Conservation (phyloP, 805 yeast genomes). For the Ogataea haglerorum region DNA sequence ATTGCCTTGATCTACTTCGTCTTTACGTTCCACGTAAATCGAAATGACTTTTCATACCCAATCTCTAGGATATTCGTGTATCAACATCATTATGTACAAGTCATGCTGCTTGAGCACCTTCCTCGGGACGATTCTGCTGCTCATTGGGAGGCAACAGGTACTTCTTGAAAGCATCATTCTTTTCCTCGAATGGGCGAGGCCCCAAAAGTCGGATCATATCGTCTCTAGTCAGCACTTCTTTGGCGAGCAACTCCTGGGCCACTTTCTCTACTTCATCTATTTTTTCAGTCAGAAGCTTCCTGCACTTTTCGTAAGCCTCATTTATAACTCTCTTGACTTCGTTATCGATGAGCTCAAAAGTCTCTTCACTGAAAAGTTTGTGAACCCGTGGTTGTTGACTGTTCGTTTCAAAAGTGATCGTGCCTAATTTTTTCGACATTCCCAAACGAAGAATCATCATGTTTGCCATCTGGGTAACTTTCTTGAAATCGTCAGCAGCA, state of each 20-base stretch:
- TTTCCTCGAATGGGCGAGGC: conserved; percentile 86
- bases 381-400: conserved; percentile 46
- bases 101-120: conserved; percentile 20
- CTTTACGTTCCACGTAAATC: no score
- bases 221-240: conserved; percentile 90
- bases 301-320: conserved; percentile 73
- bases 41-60: no score
- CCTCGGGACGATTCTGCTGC: conserved; percentile 21
- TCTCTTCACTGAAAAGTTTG: conserved; percentile 87
- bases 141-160: conserved; percentile 35
- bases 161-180: conserved; percentile 86
- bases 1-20: no score
- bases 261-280: conserved; percentile 75
- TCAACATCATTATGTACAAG: conserved; percentile 4
- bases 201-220: conserved; percentile 91
- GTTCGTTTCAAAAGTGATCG: conserved; percentile 69
- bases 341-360: conserved; percentile 73
- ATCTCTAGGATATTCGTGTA: neutral
- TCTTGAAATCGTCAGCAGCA: conserved; percentile 94
- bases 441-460: conserved; percentile 92
- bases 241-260: conserved; percentile 79
- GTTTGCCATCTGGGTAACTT: conserved; percentile 90
- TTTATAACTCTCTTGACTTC: conserved; percentile 79
- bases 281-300: conserved; percentile 62
- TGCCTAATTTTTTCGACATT: conserved; percentile 86